These are phyloP conservation scores for Colletotrichum chrysophilum DNA, from an alignment of 2,329 filamentous ascomycete genomes.

Conservation along the genomic window DNA sequence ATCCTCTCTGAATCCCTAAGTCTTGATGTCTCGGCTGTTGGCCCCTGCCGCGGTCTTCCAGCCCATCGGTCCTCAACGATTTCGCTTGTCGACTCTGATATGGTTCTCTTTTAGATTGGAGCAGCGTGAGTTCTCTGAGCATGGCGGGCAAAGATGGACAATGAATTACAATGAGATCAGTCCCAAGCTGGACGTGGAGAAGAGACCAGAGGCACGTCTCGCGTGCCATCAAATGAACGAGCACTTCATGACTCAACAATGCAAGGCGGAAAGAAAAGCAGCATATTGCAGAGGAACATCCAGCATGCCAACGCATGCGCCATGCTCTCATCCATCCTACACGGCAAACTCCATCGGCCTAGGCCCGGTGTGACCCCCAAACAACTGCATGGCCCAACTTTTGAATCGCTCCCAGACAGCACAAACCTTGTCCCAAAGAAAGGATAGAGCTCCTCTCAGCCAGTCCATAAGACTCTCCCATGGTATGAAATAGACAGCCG, in stretches of 20 bases:
- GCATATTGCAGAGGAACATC: background rate
- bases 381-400: background rate
- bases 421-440: background rate
- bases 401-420: background rate
- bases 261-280: background rate
- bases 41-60: no score
- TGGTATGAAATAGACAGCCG: conserved; percentile 1
- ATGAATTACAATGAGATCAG: background rate
- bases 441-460: background rate
- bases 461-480: background rate
- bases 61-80: no score
- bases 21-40: no score
- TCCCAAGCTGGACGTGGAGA: background rate
- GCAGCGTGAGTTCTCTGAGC: no score
- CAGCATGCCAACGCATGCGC: background rate
- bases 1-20: no score
- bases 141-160: no score
- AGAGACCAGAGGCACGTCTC: background rate
- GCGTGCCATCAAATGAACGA: background rate
- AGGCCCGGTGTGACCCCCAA: background rate
- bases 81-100: no score
- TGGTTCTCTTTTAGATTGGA: no score
- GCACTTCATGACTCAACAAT: background rate
- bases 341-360: background rate
- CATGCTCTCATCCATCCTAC: background rate